These are phyloP conservation scores for Naematelia encephala DNA, from an alignment of 768 basidiomycete species.

Conservation along the genomic window DNA sequence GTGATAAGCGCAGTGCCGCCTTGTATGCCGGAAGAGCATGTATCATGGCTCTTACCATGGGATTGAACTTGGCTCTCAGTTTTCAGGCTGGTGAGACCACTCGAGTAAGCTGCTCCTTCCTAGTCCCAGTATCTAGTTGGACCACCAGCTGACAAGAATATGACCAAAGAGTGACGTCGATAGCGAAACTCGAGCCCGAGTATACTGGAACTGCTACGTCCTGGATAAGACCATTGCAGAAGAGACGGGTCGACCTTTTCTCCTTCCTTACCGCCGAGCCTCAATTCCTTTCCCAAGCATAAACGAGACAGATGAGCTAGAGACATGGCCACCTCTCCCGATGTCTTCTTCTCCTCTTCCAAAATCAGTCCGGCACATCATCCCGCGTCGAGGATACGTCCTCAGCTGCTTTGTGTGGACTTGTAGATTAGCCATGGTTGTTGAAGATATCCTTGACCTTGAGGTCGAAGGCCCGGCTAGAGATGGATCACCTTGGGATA, in stretches of 20 bases:
- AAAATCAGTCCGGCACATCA: conserved; percentile 9
- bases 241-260: conserved; percentile 40
- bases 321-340: conserved; percentile 37
- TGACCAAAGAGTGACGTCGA: conserved; percentile 9
- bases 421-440: conserved; percentile 31
- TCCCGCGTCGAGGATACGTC: conserved; percentile 21
- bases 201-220: conserved; percentile 38
- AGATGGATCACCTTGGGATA: conserved; percentile 10
- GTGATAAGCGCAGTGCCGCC: conserved; percentile 34
- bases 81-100: background rate
- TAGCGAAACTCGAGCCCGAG: conserved; percentile 28
- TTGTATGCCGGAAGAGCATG: conserved; percentile 30
- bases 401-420: conserved; percentile 33
- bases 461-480: conserved; percentile 16
- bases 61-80: conserved; percentile 27
- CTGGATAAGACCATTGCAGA: conserved; percentile 40
- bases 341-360: conserved; percentile 11
- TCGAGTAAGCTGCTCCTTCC: background rate
- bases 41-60: conserved; percentile 33
- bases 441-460: conserved; percentile 36
- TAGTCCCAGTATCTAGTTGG: background rate
- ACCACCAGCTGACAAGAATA: background rate
- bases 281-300: conserved; percentile 32
- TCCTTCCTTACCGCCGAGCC: conserved; percentile 27
- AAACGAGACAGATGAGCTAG: conserved; percentile 36